Evolutionary conservation across 1,139 yeast species (phyloP).

Genomic region (Blastobotrys proliferans): DNA sequence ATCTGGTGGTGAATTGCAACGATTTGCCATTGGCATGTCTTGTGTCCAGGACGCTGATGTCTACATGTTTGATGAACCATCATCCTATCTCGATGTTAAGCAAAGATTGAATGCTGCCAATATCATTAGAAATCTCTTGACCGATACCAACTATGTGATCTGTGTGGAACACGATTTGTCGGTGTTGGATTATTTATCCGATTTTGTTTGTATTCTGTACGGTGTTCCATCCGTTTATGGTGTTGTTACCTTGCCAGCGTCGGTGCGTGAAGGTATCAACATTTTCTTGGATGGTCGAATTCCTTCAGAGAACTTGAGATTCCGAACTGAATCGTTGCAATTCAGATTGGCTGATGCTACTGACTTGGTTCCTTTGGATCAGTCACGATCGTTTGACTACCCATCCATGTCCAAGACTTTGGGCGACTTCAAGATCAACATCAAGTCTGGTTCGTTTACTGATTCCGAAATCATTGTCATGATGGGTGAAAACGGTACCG

Average conservation of each 20-base stretch:
- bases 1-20: constrained; percentile 98
- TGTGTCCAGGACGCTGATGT: constrained; percentile 94
- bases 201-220: constrained; percentile 90
- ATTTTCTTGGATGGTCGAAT: constrained; percentile 97
- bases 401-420: constrained; percentile 85
- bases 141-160: constrained; percentile 73
- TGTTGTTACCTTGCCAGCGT: constrained; percentile 91
- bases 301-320: constrained; percentile 93
- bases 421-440: constrained; percentile 86
- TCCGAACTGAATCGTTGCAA: constrained; percentile 92
- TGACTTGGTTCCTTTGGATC: constrained; percentile 72
- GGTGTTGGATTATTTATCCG: constrained; percentile 92
- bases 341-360: constrained; percentile 87
- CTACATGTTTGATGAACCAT: constrained; percentile 98
- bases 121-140: constrained; percentile 79
- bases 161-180: constrained; percentile 98
- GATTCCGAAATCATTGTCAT: constrained; percentile 95
- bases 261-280: constrained; percentile 98
- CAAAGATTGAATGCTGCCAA: constrained; percentile 98
- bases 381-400: constrained; percentile 70
- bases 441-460: constrained; percentile 85
- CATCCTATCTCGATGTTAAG: constrained; percentile 95
- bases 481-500: constrained; percentile 99
- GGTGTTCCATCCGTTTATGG: constrained; percentile 99
- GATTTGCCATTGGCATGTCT: constrained; percentile 97